These are phyloP conservation scores for Fraxinus cuspidata DNA, from an alignment of 257 asterid species.

Conservation along the genomic window DNA sequence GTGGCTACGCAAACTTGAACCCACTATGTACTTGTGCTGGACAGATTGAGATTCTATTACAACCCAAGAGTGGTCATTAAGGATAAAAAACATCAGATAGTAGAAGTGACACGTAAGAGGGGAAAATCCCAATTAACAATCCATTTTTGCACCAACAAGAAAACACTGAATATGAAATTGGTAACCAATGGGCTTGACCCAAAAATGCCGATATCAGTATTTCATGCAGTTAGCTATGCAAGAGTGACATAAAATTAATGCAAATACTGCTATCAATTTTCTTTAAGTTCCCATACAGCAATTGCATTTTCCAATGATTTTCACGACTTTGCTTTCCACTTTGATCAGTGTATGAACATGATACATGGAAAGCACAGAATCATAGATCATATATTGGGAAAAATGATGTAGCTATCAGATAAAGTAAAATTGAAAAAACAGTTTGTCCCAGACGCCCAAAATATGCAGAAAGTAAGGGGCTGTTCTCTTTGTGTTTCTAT, in stretches of 20 bases:
- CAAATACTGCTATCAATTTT: background rate
- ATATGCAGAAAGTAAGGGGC: background rate
- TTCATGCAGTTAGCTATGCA: background rate
- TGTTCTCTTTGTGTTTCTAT: no score
- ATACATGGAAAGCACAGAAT: background rate
- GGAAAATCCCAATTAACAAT: background rate
- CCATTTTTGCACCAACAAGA: background rate
- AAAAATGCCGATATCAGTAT: slow-evolving; percentile 1
- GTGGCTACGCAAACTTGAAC: slow-evolving; percentile 25
- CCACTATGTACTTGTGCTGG: slow-evolving; percentile 18
- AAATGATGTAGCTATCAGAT: background rate
- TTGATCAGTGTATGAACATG: background rate
- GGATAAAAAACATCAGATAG: background rate
- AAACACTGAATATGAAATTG: background rate
- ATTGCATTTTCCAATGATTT: background rate
- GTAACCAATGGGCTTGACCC: background rate
- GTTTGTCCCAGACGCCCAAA: slow-evolving; percentile 2
- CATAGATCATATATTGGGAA: background rate
- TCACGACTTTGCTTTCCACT: slow-evolving; percentile 2
- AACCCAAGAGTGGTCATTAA: slow-evolving; percentile 18
- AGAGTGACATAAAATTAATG: background rate
- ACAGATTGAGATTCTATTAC: slow-evolving; percentile 23
- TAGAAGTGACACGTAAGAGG: background rate
- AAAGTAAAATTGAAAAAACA: background rate
- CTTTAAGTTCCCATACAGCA: slow-evolving; percentile 5